Conservation (phyloP, 73 alveolate species). For the Tetrahymena malaccensis region DNA sequence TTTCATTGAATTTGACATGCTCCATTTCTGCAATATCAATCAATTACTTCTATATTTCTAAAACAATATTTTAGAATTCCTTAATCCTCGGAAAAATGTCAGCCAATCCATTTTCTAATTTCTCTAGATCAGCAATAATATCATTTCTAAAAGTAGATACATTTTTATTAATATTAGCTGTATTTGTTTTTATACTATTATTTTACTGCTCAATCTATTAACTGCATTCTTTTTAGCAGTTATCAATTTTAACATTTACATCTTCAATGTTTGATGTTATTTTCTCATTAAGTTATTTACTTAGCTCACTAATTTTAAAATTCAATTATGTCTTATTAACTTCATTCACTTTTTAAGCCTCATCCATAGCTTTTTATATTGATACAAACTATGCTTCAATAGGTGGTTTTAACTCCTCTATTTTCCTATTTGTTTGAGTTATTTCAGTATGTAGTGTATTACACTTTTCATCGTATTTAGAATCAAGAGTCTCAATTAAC, state of each 20-base stretch:
- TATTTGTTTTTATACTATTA: neutral
- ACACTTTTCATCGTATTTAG: neutral
- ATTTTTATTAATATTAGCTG: neutral
- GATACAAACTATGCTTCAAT: neutral
- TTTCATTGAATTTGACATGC: neutral
- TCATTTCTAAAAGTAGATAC: neutral
- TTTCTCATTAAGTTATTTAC: neutral
- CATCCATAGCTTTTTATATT: neutral
- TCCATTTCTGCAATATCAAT: neutral
- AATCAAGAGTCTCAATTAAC: neutral
- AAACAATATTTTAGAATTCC: neutral
- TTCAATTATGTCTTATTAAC: neutral
- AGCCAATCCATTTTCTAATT: neutral
- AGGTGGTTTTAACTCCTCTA: neutral
- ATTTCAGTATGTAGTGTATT: neutral
- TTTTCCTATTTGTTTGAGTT: neutral
- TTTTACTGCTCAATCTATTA: neutral
- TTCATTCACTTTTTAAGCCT: neutral
- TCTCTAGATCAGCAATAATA: neutral
- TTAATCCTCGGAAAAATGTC: neutral
- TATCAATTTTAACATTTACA: neutral
- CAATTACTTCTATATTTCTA: neutral
- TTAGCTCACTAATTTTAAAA: neutral
- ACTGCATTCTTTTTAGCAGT: neutral
- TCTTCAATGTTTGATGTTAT: neutral